Evolutionary conservation across 441 rosid species (phyloP).

Genomic region (Metrosideros polymorpha): DNA sequence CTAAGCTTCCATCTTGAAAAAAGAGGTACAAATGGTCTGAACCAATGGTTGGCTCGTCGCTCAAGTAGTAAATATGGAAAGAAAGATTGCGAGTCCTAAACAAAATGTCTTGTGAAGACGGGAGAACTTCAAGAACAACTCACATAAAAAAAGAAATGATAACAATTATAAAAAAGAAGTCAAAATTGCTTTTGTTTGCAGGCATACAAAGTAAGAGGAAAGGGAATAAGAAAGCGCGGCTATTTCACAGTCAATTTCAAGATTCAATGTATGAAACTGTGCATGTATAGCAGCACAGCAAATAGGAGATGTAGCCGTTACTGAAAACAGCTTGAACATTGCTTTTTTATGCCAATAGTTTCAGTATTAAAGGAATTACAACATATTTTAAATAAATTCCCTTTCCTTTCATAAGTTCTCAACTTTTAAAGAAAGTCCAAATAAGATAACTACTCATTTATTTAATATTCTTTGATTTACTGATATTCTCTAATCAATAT

Average conservation of each 20-base stretch:
- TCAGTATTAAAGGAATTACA: neutral
- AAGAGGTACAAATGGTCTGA: neutral
- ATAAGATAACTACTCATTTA: neutral
- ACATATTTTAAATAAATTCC: neutral
- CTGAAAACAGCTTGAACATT: neutral
- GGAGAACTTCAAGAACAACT: neutral
- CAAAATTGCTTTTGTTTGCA: neutral
- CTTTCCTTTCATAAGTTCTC: neutral
- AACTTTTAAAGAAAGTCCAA: neutral
- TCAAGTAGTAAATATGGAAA: neutral
- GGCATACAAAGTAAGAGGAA: neutral
- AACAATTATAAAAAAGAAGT: neutral
- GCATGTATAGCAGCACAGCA: neutral
- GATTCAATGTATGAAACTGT: neutral
- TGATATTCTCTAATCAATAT: neutral
- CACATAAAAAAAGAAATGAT: neutral
- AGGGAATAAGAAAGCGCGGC: neutral
- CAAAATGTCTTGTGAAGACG: neutral
- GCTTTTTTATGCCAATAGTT: neutral
- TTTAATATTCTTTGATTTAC: neutral
- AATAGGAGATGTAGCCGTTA: neutral
- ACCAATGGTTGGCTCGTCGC: neutral
- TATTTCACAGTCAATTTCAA: neutral
- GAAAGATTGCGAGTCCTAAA: neutral
- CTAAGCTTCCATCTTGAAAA: neutral